Evolutionary conservation across 805 yeast genomes (phyloP), one percentile per base, ranked within the genome.

Genomic region (Starmera caribaea): DNA sequence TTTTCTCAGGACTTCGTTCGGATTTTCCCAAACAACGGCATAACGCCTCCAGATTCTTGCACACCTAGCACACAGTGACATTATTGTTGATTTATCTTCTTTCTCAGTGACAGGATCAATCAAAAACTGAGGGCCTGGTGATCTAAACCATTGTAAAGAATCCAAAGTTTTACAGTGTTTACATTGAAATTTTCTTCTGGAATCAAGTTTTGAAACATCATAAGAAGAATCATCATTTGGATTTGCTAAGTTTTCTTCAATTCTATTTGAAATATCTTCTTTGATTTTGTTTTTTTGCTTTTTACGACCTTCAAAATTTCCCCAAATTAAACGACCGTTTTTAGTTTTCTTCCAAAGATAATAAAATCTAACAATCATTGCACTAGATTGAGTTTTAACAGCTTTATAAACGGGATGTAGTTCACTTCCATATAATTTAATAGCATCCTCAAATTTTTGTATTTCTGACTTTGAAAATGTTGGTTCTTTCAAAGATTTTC

Each of bases 21-120:
- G 96, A 29, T 76, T 77, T 47, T 80, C 86, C 97, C 97, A 92
- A 9, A 66, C 68, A 0, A 85, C 79, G 0, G 88, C 96, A 58
- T 90, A 90, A 32, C 94, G 65, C 57, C 96, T 71, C 97, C 97
- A 90, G 26, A 92, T 54, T 42, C 83, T 70, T 0, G 96, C 96
- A 64, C 98, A 90, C 39, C 97, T 67, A 26, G 71, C 61, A 57
- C 98, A 90, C 12, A 90, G 62, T 0, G 88, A 96, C 13, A 66
- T 59, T 2, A 76, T 61, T 1, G 62, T 50, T 28, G 11, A 41
- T 14, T 9, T 27, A 14, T 35, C 36, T n/a, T 26, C 30, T 30
- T 39, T 40, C 10, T 53, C 49, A n/a, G 49, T 49, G 7, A 61
- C 61, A 4, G 61, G 57, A 11, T 68, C 65, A 5, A 59, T 17